phyloP scores from a whole-genome alignment of 2,329 filamentous ascomycete species.

The Fusarium continuum region DNA sequence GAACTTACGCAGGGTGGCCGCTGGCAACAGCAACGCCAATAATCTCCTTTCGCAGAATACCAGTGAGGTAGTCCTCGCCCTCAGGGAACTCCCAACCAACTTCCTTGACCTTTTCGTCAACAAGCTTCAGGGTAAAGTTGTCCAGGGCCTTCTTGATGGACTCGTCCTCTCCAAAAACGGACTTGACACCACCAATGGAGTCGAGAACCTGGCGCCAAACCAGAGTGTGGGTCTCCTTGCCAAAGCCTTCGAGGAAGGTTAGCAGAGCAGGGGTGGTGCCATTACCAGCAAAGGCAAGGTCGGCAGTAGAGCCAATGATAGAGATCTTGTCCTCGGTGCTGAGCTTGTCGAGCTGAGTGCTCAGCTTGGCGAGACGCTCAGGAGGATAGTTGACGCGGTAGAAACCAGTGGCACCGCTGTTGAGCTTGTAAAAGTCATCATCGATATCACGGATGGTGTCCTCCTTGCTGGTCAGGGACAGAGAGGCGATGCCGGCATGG shows the following conservation, averaged over 20 bases:
- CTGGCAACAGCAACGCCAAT: slow-evolving; percentile 78
- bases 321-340: slow-evolving; percentile 91
- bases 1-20: slow-evolving; percentile 76
- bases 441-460: slow-evolving; percentile 79
- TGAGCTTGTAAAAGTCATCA: slow-evolving; percentile 90
- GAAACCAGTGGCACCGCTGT: slow-evolving; percentile 86
- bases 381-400: slow-evolving; percentile 95
- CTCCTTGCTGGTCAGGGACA: slow-evolving; percentile 78
- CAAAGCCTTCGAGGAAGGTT: slow-evolving; percentile 85
- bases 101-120: slow-evolving; percentile 76
- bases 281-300: slow-evolving; percentile 87
- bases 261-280: slow-evolving; percentile 83
- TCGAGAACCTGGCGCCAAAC: slow-evolving; percentile 89
- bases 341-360: slow-evolving; percentile 77
- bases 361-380: slow-evolving; percentile 81
- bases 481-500: slow-evolving; percentile 67
- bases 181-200: slow-evolving; percentile 78
- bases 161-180: slow-evolving; percentile 83
- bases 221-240: slow-evolving; percentile 81
- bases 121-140: slow-evolving; percentile 80
- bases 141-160: slow-evolving; percentile 76
- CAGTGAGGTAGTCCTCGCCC: slow-evolving; percentile 81
- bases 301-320: slow-evolving; percentile 87
- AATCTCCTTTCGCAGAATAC: slow-evolving; percentile 83
- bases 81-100: slow-evolving; percentile 87